These are phyloP conservation scores for Candida manassasensis DNA, from an alignment of 805 yeast genomes.

Conservation along the genomic window DNA sequence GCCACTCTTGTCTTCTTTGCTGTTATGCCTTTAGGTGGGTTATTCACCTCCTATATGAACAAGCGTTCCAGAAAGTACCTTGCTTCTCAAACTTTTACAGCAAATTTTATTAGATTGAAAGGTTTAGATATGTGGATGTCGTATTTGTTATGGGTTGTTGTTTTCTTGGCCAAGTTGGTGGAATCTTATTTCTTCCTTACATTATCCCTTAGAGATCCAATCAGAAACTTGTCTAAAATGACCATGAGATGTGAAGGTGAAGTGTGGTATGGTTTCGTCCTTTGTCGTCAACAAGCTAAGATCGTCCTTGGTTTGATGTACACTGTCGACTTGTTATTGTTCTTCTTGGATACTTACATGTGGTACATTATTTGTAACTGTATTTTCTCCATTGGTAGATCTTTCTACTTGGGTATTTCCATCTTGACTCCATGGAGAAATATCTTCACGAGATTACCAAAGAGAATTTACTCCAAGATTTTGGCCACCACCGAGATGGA, in stretches of 20 bases:
- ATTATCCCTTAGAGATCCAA: slow-evolving; percentile 88
- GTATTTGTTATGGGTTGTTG: slow-evolving; percentile 82
- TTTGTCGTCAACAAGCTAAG: slow-evolving; percentile 84
- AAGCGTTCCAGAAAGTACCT: slow-evolving; percentile 82
- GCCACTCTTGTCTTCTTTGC: slow-evolving; percentile 83
- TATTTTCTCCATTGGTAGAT: slow-evolving; percentile 93
- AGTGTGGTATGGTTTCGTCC: slow-evolving; percentile 69
- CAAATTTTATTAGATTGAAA: slow-evolving; percentile 71
- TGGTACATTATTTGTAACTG: slow-evolving; percentile 98
- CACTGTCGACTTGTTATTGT: slow-evolving; percentile 86
- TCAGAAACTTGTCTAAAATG: slow-evolving; percentile 79
- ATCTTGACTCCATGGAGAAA: slow-evolving; percentile 99
- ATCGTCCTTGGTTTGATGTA: slow-evolving; percentile 90
- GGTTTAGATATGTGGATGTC: slow-evolving; percentile 98
- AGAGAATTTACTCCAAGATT: slow-evolving; percentile 96
- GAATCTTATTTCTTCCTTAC: slow-evolving; percentile 94
- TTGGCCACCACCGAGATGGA: slow-evolving; percentile 99
- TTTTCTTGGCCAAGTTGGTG: slow-evolving; percentile 79
- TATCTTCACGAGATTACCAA: slow-evolving; percentile 94
- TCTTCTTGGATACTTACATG: slow-evolving; percentile 97
- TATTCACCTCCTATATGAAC: slow-evolving; percentile 89
- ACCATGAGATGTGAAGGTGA: slow-evolving; percentile 96
- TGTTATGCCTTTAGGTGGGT: slow-evolving; percentile 93
- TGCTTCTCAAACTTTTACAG: slow-evolving; percentile 94
- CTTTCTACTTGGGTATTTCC: slow-evolving; percentile 98